Conservation (phyloP, 2,329 filamentous ascomycete genomes). For the Rhinocladiella similis region DNA sequence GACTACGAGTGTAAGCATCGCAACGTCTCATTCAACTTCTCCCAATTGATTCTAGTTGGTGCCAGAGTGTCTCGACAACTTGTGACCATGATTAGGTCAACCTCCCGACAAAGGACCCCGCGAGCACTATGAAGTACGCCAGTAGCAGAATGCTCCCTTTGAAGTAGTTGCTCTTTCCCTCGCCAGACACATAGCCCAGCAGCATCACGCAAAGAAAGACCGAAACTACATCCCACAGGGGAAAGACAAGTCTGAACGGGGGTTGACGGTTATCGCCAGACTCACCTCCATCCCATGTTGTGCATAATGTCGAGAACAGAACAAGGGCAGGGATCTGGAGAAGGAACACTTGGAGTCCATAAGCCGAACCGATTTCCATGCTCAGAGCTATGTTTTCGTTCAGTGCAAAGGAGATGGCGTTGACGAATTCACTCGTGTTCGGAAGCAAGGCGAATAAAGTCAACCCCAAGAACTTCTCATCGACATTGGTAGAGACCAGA, state of each 20-base stretch:
- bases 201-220: conserved; percentile 98
- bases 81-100: too few relatives aligned
- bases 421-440: conserved; percentile 97
- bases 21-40: too few relatives aligned
- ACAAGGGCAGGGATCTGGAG: conserved; percentile 92
- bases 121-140: conserved; percentile 92
- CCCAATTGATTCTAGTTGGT: too few relatives aligned
- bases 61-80: too few relatives aligned
- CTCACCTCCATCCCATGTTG: too few relatives aligned
- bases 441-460: conserved; percentile 95
- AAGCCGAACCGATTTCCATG: conserved; percentile 98
- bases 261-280: too few relatives aligned
- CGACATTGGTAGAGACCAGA: conserved; percentile 81
- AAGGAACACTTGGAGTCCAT: conserved; percentile 92
- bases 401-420: conserved; percentile 99
- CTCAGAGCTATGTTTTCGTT: conserved; percentile 99
- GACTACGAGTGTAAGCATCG: too few relatives aligned
- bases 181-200: conserved; percentile 94
- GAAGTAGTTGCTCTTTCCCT: conserved; percentile 99
- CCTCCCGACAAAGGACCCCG: conserved; percentile 35
- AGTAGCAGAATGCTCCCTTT: conserved; percentile 94
- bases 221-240: conserved; percentile 98
- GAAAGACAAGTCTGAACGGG: conserved; percentile 77
- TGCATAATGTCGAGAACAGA: conserved; percentile 88
- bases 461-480: conserved; percentile 96